Evolutionary conservation across 345 rosid genomes (phyloP).

Genomic region (Linum lewisii): DNA sequence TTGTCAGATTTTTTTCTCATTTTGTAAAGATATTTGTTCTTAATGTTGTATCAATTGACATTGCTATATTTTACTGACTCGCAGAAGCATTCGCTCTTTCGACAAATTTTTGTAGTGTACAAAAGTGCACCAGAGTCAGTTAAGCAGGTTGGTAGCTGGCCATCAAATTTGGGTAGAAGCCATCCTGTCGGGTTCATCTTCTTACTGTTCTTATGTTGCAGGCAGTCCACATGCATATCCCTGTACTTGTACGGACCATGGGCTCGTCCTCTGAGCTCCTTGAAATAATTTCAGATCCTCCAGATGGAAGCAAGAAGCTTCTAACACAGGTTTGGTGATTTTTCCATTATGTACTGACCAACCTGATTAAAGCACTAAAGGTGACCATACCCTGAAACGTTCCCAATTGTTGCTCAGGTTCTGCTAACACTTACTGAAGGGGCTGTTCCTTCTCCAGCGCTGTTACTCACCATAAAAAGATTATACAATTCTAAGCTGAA

Average conservation of each 20-base stretch:
- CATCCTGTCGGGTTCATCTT: conserved; percentile 7
- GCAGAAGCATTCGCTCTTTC: conserved; percentile 91
- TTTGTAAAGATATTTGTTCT: not conserved
- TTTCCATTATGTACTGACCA: conserved; percentile 5
- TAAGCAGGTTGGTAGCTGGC: conserved; percentile 51
- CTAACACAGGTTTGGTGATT: conserved; percentile 57
- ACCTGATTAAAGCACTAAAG: conserved; percentile 5
- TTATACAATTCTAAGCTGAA: conserved; percentile 78
- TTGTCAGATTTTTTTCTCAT: not conserved
- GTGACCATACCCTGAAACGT: conserved; percentile 8
- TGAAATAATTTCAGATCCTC: conserved; percentile 86
- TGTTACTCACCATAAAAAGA: conserved; percentile 64
- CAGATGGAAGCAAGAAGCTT: conserved; percentile 78
- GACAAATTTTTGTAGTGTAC: conserved; percentile 62
- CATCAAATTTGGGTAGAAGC: conserved; percentile 7
- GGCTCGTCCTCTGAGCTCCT: conserved; percentile 90
- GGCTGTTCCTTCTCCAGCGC: conserved; percentile 60
- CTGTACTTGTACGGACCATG: conserved; percentile 90
- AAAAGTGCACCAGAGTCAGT: conserved; percentile 52
- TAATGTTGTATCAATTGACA: conserved; percentile 8
- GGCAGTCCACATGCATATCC: conserved; percentile 88
- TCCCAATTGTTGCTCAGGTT: conserved; percentile 43
- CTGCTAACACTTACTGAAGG: conserved; percentile 82
- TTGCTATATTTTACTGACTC: conserved; percentile 14
- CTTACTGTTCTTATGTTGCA: conserved; percentile 30